Conservation (phyloP, 208 protist genomes). For the Leishmania aethiopica region DNA sequence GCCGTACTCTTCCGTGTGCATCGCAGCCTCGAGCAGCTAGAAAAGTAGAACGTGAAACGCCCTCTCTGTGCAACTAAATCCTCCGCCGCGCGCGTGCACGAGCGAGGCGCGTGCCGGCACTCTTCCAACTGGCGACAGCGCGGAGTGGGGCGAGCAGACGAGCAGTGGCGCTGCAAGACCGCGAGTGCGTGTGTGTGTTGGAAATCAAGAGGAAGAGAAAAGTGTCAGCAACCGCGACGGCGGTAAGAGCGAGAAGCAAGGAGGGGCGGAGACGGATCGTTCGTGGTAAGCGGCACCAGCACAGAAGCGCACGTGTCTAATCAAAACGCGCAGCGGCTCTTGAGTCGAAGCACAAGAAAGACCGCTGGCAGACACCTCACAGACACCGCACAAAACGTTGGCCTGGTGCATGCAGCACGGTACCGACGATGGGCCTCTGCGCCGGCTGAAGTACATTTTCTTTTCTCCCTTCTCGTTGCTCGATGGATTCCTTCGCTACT, state of each 20-base stretch:
- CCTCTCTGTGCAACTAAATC: not conserved
- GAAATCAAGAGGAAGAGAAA: not conserved
- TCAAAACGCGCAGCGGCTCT: not conserved
- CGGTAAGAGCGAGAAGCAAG: not conserved
- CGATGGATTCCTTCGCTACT: not conserved
- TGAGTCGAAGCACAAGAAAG: not conserved
- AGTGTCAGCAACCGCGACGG: not conserved
- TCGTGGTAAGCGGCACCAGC: not conserved
- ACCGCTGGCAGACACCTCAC: not conserved
- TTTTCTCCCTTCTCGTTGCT: not conserved
- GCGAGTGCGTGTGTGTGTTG: not conserved
- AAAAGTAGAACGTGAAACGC: not conserved
- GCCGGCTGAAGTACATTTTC: not conserved
- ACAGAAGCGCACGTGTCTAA: not conserved
- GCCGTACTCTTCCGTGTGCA: conserved; percentile 31
- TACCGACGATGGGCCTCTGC: not conserved
- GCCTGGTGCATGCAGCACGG: not conserved
- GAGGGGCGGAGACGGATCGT: not conserved
- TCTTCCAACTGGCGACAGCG: not conserved
- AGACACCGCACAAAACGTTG: not conserved
- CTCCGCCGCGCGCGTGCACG: not conserved
- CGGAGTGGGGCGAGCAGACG: not conserved
- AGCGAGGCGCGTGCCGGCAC: not conserved
- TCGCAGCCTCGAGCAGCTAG: not conserved
- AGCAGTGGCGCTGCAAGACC: not conserved